phyloP scores from a whole-genome alignment of 1,284 basidiomycete genomes.

The Papiliotrema flavescens region DNA sequence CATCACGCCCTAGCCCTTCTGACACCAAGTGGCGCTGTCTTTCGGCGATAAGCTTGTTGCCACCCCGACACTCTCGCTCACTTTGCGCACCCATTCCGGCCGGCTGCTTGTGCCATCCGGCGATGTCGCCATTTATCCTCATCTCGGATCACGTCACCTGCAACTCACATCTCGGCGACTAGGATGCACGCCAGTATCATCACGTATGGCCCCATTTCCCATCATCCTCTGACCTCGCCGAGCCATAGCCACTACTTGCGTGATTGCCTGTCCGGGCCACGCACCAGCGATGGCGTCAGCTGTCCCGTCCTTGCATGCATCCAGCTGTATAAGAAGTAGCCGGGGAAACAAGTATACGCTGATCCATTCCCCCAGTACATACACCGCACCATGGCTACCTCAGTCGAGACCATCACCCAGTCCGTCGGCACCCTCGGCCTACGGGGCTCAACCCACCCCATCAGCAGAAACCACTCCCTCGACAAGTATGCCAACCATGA shows the following conservation, averaged over 20 bases:
- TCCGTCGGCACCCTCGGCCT: slow-evolving; percentile 5
- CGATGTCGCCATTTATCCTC: background rate
- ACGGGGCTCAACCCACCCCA: slow-evolving; percentile 2
- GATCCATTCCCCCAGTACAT: too few relatives aligned
- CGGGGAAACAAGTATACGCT: too few relatives aligned
- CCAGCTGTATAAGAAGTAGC: too few relatives aligned
- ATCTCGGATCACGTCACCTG: background rate
- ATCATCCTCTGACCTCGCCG: too few relatives aligned
- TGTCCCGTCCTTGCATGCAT: too few relatives aligned
- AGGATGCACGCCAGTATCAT: too few relatives aligned
- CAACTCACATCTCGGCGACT: too few relatives aligned
- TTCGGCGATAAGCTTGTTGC: background rate
- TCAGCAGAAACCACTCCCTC: slow-evolving; percentile 3
- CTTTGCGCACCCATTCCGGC: too few relatives aligned
- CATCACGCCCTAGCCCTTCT: background rate
- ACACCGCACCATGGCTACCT: background rate
- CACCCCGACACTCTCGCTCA: background rate
- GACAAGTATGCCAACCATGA: slow-evolving; percentile 5
- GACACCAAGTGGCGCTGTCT: background rate
- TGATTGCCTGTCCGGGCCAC: too few relatives aligned
- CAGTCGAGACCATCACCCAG: background rate
- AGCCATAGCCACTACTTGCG: too few relatives aligned
- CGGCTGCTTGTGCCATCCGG: background rate
- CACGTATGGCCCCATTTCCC: too few relatives aligned
- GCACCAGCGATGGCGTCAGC: too few relatives aligned